Evolutionary conservation across 768 basidiomycete species (phyloP), one percentile per base, ranked within the genome.

Genomic region (Mycena belliarum): DNA sequence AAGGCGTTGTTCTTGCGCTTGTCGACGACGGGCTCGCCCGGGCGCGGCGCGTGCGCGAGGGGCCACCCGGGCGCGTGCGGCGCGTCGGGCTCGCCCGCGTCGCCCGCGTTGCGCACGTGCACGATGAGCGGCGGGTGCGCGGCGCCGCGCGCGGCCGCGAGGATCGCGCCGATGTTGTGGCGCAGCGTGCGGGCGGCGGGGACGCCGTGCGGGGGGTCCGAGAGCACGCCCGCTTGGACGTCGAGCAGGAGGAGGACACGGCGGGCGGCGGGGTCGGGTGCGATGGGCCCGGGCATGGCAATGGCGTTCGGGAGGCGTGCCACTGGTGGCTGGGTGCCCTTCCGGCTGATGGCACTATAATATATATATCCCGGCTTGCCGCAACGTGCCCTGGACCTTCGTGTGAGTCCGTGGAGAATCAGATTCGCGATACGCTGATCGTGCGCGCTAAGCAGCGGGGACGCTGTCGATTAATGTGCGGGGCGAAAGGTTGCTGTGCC

Each of bases 1-100:
- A 89, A 90, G 25, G 87, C 85, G 62, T 89, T 88, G 73, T 84
- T 87, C 73, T 86, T 86, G 47, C 73, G 72, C 73, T 88, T 89
- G 72, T 89, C 86, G 44, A 89, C 63, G 49, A 87, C 74, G 48
- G 72, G 67, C 67, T 89, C 87, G 64, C 75, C 65, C 0, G 77
- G 69, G 9, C 76, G 75, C 0, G 84, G 82, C 18, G 74, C 63
- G 70, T 84, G 82, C 52, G 79, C 77, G 64, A 89, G 82, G 63
- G 82, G 70, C 88, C 87, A 89, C 4, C 86, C 86, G 1, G 76
- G 67, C 0, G 82, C 72, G 58, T 74, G 60, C 0, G 78, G 80
- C 65, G 85, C 83, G 71, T 89, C 88, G 6, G 80, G 69, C 15
- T 89, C 86, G 38, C 85, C 81, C 1, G 65, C 60, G 61, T 85